phyloP scores from a whole-genome alignment of 768 basidiomycete genomes.

The Hygrocybe coccinea region DNA sequence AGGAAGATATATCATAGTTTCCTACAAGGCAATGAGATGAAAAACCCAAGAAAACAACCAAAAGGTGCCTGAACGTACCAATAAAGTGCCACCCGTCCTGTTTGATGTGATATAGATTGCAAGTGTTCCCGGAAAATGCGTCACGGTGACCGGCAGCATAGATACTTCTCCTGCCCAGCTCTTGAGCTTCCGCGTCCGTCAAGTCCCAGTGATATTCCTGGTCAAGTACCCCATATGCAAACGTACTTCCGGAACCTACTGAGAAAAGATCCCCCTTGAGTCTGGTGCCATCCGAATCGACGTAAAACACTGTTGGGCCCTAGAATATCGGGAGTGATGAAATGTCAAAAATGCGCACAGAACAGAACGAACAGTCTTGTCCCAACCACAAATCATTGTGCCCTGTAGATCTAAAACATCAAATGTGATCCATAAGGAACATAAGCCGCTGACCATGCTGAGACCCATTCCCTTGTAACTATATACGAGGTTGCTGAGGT shows the following conservation, averaged over 20 bases:
- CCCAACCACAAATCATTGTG: slow-evolving; percentile 99
- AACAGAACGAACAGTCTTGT: slow-evolving; percentile 74
- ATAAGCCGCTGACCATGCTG: slow-evolving; percentile 73
- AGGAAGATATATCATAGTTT: slow-evolving; percentile 84
- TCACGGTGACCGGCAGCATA: slow-evolving; percentile 97
- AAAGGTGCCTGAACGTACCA: slow-evolving; percentile 45
- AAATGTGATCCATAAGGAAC: slow-evolving; percentile 1
- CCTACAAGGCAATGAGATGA: slow-evolving; percentile 41
- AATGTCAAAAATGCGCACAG: not conserved
- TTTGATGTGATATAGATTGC: slow-evolving; percentile 94
- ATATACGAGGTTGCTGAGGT: slow-evolving; percentile 94
- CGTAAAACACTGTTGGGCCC: slow-evolving; percentile 95
- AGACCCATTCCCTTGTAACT: slow-evolving; percentile 98
- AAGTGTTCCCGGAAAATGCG: slow-evolving; percentile 92
- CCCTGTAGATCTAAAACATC: slow-evolving; percentile 49
- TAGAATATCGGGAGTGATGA: slow-evolving; percentile 24
- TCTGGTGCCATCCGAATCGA: slow-evolving; percentile 94
- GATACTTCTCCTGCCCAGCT: slow-evolving; percentile 88
- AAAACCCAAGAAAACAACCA: not conserved
- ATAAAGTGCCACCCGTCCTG: slow-evolving; percentile 96
- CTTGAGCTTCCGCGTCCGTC: slow-evolving; percentile 88
- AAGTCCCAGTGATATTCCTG: slow-evolving; percentile 94
- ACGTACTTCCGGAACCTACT: slow-evolving; percentile 96
- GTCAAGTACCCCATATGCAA: slow-evolving; percentile 98
- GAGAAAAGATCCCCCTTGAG: slow-evolving; percentile 97